Conservation (phyloP, 306 rosid species). For the Prunus campanulata region DNA sequence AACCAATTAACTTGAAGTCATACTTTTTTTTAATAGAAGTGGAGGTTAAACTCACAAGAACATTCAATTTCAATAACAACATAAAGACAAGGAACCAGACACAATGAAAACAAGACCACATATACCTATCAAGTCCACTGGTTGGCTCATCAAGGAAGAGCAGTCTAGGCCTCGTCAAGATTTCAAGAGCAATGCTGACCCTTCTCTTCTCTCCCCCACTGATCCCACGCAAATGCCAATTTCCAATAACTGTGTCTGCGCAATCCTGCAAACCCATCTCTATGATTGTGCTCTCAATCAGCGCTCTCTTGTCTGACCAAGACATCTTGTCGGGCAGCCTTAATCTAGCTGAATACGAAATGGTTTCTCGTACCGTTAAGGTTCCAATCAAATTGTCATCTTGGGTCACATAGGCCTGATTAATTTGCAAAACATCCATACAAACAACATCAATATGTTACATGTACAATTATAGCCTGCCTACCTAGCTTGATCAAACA, state of each 20-base stretch:
- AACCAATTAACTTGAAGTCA: no score
- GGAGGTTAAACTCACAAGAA: background rate
- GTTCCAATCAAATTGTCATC: constrained; percentile 96
- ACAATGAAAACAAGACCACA: background rate
- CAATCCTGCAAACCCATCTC: constrained; percentile 98
- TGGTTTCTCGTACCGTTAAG: constrained; percentile 80
- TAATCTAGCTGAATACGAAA: constrained; percentile 74
- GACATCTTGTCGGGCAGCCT: constrained; percentile 78
- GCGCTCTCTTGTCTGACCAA: constrained; percentile 64
- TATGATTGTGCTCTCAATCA: constrained; percentile 80
- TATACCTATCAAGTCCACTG: constrained; percentile 91
- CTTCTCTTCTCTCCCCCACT: constrained; percentile 98
- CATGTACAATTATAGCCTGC: background rate
- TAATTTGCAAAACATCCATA: background rate
- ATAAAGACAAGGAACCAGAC: background rate
- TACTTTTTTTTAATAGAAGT: no score
- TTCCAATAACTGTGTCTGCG: constrained; percentile 89
- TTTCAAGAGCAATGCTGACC: constrained; percentile 94
- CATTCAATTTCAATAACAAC: background rate
- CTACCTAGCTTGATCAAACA: background rate
- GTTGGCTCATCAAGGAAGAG: constrained; percentile 98
- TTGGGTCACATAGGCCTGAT: constrained; percentile 96
- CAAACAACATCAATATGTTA: background rate
- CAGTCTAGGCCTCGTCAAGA: constrained; percentile 82
- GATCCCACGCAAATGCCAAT: constrained; percentile 95